Percentiles rank a stretch among this genome's conserved stretches.
Conservation (phyloP, 768 basidiomycete genomes). For the Dendrothele bispora region DNA sequence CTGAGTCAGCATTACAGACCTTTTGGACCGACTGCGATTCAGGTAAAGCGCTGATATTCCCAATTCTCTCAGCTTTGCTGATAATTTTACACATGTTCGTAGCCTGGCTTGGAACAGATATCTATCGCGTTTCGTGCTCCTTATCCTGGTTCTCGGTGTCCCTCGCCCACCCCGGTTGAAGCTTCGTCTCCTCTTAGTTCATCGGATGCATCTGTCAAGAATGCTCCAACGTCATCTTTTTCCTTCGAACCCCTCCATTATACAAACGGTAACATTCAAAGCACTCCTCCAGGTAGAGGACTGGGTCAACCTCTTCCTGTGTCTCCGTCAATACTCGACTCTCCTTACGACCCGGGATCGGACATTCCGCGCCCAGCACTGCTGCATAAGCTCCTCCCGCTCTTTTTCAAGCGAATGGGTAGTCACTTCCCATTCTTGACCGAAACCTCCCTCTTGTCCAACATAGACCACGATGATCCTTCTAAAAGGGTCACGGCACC, state of each 20-base stretch:
- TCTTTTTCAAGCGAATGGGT: conserved; percentile 5
- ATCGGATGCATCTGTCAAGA: neutral
- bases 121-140: conserved; percentile 5
- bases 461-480: conserved; percentile 2
- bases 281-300: neutral
- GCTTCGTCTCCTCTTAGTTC: no score
- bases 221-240: neutral
- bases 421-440: conserved; percentile 7
- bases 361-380: conserved; percentile 1
- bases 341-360: conserved; percentile 1
- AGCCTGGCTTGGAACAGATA: conserved; percentile 4
- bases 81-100: neutral
- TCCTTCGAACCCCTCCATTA: conserved; percentile 2
- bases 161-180: neutral
- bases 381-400: conserved; percentile 2
- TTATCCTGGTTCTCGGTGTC: conserved; percentile 1
- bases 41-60: neutral
- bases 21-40: conserved; percentile 5
- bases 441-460: neutral
- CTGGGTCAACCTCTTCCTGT: neutral
- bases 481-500: conserved; percentile 1
- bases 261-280: no score
- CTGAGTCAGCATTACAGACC: neutral
- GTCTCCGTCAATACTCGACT: neutral
- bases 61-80: no score